Base-by-base conservation (phyloP, 2,329 filamentous ascomycete species). In the Xylaria sp. region DNA sequence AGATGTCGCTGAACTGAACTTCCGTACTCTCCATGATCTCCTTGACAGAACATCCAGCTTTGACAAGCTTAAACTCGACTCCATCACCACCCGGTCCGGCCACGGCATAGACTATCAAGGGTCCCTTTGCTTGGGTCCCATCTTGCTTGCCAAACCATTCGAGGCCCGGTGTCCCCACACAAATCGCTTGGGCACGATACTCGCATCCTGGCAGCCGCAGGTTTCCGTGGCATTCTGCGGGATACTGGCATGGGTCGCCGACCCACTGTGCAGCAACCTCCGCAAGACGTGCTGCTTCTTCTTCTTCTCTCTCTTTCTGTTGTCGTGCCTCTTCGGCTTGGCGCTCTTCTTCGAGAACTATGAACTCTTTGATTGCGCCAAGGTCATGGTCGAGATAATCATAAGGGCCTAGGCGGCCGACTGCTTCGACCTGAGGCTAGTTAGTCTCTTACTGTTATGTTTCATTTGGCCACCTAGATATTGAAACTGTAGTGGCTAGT, bases 141-240 rank as follows among this genome's bases (percentile, higher is more conserved):
- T 21, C 48, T 47, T 27, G 13, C 5, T 44, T 9, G 10, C 5
- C 35, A 40, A 35, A 21, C 55, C 54, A 60, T 18, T 44, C 53
- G 5, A 9, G 42, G 5, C 25, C 48, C 27, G 61, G 66, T 1
- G 2, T 18, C 8, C 66, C 66, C 51, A 68, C 25, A 12, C 18
- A 58, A 51, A 68, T 62, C 0, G 57, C 61, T 2, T 37, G 23
- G 13, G 50, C 55, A 3, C 61, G 55, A 12, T 18, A 65, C 13
- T 58, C 29, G 50, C 55, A 65, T 0, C 62, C 66, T 4, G 62
- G 66, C 2, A 62, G 21, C 4, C 50, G 61, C 3, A 61, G 21
- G 21, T 51, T 23, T 21, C 32, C 61, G 25, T 16, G 44, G 42
- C 32, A 42, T 16, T 65, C 61, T 53, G 50, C 51, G 6, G 61